These are phyloP conservation scores for Aleurites moluccanus DNA, from an alignment of 441 rosid species.

Conservation along the genomic window DNA sequence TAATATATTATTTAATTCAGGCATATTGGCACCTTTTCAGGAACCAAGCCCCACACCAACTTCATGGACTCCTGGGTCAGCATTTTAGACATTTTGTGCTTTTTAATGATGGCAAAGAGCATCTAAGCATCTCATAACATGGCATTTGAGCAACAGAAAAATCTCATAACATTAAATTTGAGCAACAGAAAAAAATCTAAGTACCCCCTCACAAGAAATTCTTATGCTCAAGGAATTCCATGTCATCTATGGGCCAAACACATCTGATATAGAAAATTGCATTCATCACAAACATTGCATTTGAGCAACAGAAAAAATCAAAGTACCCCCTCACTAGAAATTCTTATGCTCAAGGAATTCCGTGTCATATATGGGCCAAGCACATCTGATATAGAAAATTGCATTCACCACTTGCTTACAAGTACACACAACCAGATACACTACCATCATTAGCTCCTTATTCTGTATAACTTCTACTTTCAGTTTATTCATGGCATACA, in stretches of 20 bases:
- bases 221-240: not conserved
- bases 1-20: not conserved
- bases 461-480: not conserved
- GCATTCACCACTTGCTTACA: no score
- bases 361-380: no score
- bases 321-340: no score
- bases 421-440: no score
- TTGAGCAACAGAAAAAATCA: no score
- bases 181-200: not conserved
- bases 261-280: not conserved
- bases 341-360: no score
- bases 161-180: no score
- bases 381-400: no score
- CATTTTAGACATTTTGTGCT: not conserved
- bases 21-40: constrained; percentile 17
- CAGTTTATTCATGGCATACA: not conserved
- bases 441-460: not conserved
- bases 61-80: not conserved
- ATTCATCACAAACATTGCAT: not conserved
- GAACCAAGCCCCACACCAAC: constrained; percentile 4
- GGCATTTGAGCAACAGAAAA: not conserved
- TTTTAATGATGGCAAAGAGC: not conserved
- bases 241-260: not conserved
- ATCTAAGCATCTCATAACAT: not conserved
- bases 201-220: not conserved